Base-by-base conservation (phyloP, 2,329 filamentous ascomycete genomes). In the Cyphellophora europaea region DNA sequence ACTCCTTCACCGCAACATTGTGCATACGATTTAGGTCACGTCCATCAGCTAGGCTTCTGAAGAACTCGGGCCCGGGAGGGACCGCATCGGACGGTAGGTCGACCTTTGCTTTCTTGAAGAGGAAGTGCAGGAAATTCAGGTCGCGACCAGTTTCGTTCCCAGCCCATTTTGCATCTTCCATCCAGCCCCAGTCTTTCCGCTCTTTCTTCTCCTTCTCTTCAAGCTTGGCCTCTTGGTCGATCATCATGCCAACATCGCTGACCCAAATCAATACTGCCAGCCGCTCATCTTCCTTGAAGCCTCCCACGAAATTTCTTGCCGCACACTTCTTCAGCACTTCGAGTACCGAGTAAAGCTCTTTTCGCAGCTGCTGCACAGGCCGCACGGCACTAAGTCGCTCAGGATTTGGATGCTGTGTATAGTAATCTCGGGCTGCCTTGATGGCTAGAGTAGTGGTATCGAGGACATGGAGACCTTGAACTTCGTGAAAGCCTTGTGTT, bases 371-470 rank as follows among this genome's bases (percentile, higher is more conserved):
- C 43, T 81, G 84, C 57, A 98, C 91, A 1, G 85, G 78, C 58
- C 85, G 88, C 60, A 96, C 93, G 17, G 81, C 67, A 52, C 91
- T 85, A 12, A 96, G 67, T 23, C 84, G 79, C 48, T 91, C 81
- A 2, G 88, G 86, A 35, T 88, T 72, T 52, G 93, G 83, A 55
- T 96, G 91, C 3, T 86, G 75, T 0, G 88, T 95, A 61, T 98
- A 96, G 63, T 96, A 98, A 51, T 93, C 80, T 62, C 93, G 94
- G 33, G 91, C 91, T 1, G 89, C 87, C 34, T 87, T 77, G 48
- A 98, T 96, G n/a, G 89, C 89, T 35, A 96, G 69, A 1, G 91
- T 98, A 54, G 91, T 82, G 35, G 93, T 79, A 55, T 96, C 89
- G 37, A 96, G 73, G 23, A 98, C 77, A 52, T 93, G 84, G 67